These are phyloP conservation scores for Kwoniella dendrophila DNA, from an alignment of 768 basidiomycete species.

Conservation along the genomic window DNA sequence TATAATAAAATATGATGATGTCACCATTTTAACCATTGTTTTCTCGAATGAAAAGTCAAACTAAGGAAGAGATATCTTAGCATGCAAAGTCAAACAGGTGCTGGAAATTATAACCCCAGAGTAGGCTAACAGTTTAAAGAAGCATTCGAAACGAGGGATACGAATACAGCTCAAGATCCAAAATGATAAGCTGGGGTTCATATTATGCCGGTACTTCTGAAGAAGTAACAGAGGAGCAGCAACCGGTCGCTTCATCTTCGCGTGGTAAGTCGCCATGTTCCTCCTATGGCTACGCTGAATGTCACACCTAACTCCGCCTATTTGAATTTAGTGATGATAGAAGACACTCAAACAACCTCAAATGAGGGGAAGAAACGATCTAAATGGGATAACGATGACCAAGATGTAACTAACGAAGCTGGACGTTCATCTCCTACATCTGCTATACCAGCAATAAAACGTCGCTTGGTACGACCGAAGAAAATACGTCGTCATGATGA, in stretches of 20 bases:
- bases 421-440: constrained; percentile 4
- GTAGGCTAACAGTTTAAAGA: too few species aligned
- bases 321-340: too few species aligned
- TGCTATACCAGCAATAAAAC: constrained; percentile 28
- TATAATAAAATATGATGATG: constrained; percentile 6
- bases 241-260: constrained; percentile 14
- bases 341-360: not conserved
- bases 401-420: too few species aligned
- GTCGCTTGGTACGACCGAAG: constrained; percentile 37
- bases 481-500: constrained; percentile 35
- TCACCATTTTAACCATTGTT: constrained; percentile 1
- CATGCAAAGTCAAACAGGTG: too few species aligned
- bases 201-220: not conserved
- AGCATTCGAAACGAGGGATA: too few species aligned
- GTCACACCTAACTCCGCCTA: too few species aligned
- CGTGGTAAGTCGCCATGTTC: not conserved
- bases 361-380: constrained; percentile 11
- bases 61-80: not conserved
- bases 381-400: constrained; percentile 27
- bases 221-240: not conserved
- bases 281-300: too few species aligned
- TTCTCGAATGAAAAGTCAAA: not conserved
- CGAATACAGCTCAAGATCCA: not conserved
- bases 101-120: too few species aligned
- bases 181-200: constrained; percentile 4